Evolutionary conservation across 192 early-diverging fungal species (phyloP).

Genomic region (Linderina pennispora): DNA sequence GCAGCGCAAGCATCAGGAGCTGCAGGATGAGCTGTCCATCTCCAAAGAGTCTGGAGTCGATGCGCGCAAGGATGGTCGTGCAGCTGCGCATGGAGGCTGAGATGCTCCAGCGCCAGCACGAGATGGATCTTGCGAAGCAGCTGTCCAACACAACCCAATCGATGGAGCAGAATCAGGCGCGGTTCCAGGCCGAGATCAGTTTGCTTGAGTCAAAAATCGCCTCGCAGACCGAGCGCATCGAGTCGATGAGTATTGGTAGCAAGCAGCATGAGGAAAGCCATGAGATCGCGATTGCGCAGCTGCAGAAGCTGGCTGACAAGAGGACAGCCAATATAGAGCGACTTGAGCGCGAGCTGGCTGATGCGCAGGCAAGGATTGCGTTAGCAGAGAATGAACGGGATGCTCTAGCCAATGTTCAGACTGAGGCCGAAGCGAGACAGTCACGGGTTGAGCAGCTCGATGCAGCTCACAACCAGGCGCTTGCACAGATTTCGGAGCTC

Average conservation of each 20-base stretch:
- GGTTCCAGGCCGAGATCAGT: not conserved
- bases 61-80: not conserved
- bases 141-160: not conserved
- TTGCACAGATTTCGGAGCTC: not conserved
- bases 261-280: not conserved
- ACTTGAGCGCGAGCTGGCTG: not conserved
- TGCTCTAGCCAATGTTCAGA: not conserved
- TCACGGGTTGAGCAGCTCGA: constrained; percentile 1
- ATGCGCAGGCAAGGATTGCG: not conserved
- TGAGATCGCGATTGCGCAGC: constrained; percentile 1
- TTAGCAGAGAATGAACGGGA: constrained; percentile 1
- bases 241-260: constrained; percentile 1
- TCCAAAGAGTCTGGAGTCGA: not conserved
- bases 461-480: not conserved
- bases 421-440: not conserved
- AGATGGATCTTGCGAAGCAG: not conserved
- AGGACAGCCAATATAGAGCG: not conserved
- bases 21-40: constrained; percentile 6
- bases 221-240: not conserved
- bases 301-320: not conserved
- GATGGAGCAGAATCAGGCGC: not conserved
- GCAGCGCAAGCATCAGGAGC: constrained; percentile 1
- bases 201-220: constrained; percentile 1
- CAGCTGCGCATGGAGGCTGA: constrained; percentile 4
- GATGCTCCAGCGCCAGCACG: constrained; percentile 1